Evolutionary conservation across 2,329 filamentous ascomycete genomes (phyloP).

Genomic region (Aquanectria penicillioides): DNA sequence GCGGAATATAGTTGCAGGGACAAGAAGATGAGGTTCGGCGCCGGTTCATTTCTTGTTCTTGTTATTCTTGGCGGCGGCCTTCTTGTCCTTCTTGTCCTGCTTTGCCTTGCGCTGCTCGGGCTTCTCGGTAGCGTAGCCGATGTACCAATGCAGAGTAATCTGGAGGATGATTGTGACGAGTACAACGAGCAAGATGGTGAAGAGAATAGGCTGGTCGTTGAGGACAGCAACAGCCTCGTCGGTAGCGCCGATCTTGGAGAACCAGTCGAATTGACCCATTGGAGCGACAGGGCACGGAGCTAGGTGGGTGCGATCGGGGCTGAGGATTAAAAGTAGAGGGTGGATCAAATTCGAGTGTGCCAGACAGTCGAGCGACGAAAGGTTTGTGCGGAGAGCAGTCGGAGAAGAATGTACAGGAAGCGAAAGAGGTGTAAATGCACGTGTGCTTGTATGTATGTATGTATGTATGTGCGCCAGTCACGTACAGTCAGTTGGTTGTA

Average conservation of each 20-base stretch:
- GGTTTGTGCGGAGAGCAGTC: background rate
- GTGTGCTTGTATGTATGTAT: too few species aligned
- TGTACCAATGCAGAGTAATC: constrained; percentile 63
- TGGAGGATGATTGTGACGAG: constrained; percentile 60
- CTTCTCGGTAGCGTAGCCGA: constrained; percentile 69
- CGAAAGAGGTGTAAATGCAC: background rate
- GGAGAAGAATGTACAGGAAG: constrained; percentile 20
- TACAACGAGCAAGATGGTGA: constrained; percentile 66
- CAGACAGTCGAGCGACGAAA: constrained; percentile 13
- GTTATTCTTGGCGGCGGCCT: constrained; percentile 44
- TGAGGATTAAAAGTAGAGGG: background rate
- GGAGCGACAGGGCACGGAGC: background rate
- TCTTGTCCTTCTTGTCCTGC: constrained; percentile 54
- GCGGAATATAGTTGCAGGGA: background rate
- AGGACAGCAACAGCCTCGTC: constrained; percentile 66
- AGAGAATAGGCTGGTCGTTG: constrained; percentile 69
- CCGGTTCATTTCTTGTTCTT: constrained; percentile 29
- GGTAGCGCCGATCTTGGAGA: constrained; percentile 66
- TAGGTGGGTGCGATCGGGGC: background rate
- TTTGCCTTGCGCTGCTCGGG: constrained; percentile 68
- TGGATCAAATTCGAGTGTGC: constrained; percentile 14
- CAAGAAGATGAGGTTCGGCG: background rate
- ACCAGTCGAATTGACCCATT: constrained; percentile 67
- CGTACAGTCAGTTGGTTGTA: constrained; percentile 28
- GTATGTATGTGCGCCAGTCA: constrained; percentile 39